phyloP scores from a whole-genome alignment of 2,329 filamentous ascomycete genomes.

The Fusarium chaquense region DNA sequence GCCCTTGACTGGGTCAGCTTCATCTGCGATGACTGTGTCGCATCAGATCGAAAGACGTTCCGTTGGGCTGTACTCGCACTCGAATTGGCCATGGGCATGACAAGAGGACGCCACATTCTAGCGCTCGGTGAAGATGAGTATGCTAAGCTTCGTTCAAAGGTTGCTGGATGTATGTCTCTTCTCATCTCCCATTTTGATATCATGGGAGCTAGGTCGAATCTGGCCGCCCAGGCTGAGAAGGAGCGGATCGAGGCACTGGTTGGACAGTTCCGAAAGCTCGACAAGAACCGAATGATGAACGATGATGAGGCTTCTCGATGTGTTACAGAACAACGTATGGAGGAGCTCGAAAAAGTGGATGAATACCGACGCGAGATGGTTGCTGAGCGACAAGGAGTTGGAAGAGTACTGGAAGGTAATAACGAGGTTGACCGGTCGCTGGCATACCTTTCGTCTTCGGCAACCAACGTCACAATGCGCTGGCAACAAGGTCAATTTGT shows the following conservation, averaged over 20 bases:
- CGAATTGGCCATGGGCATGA: constrained; percentile 98
- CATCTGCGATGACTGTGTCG: constrained; percentile 95
- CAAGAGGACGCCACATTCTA: constrained; percentile 91
- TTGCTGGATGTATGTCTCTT: constrained; percentile 96
- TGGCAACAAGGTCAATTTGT: constrained; percentile 99
- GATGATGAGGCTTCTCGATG: constrained; percentile 86
- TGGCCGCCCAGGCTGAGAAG: constrained; percentile 94
- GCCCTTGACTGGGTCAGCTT: constrained; percentile 98
- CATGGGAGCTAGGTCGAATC: constrained; percentile 93
- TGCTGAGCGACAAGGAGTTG: constrained; percentile 86
- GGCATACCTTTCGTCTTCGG: constrained; percentile 91
- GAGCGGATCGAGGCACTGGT: constrained; percentile 85
- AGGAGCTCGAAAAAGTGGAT: constrained; percentile 81
- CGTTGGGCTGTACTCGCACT: constrained; percentile 96
- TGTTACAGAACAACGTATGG: constrained; percentile 80
- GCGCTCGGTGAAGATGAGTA: constrained; percentile 91
- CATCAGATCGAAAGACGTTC: constrained; percentile 94
- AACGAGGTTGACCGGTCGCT: constrained; percentile 97
- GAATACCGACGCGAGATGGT: constrained; percentile 81
- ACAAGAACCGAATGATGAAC: constrained; percentile 78
- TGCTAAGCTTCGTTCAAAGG: constrained; percentile 82
- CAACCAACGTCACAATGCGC: constrained; percentile 93
- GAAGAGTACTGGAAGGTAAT: constrained; percentile 90
- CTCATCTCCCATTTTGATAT: constrained; percentile 99
- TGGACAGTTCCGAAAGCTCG: constrained; percentile 80